Conservation (phyloP, 2,329 filamentous ascomycete species). For the Fusarium verticillioides region DNA sequence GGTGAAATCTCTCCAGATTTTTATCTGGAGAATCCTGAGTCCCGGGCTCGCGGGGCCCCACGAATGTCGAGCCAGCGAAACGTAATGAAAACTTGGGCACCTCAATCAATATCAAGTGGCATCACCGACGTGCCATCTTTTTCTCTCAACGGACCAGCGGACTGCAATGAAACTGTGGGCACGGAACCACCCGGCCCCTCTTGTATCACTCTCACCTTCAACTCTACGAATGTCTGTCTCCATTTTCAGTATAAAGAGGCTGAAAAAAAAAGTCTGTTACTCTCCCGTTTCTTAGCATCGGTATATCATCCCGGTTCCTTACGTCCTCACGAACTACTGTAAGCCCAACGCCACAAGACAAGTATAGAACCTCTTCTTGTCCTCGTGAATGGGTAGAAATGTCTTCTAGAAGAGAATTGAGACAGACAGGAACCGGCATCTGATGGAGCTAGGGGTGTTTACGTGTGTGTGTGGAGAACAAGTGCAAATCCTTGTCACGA, state of each 20-base stretch:
- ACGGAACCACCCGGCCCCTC: constrained; percentile 27
- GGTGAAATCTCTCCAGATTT: constrained; percentile 26
- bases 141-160: background rate
- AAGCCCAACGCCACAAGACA: constrained; percentile 19
- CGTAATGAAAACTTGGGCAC: constrained; percentile 39
- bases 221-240: background rate
- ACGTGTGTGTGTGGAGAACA: constrained; percentile 23
- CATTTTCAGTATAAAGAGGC: background rate
- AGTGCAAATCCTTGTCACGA: constrained; percentile 20
- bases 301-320: constrained; percentile 1
- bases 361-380: constrained; percentile 6
- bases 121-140: constrained; percentile 8
- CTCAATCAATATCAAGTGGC: constrained; percentile 11
- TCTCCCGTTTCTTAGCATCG: constrained; percentile 7
- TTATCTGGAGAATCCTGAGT: constrained; percentile 16
- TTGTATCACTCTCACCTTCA: background rate
- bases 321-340: constrained; percentile 10
- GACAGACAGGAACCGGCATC: constrained; percentile 10
- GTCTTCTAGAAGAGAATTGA: constrained; percentile 27
- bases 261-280: background rate
- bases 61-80: constrained; percentile 37
- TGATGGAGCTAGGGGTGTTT: constrained; percentile 7
- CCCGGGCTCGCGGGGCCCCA: constrained; percentile 41
- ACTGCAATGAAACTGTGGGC: constrained; percentile 8
- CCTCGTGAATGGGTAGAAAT: constrained; percentile 17